These are phyloP conservation scores for Rosa hybrid DNA, from an alignment of 331 rosid species.

Conservation along the genomic window DNA sequence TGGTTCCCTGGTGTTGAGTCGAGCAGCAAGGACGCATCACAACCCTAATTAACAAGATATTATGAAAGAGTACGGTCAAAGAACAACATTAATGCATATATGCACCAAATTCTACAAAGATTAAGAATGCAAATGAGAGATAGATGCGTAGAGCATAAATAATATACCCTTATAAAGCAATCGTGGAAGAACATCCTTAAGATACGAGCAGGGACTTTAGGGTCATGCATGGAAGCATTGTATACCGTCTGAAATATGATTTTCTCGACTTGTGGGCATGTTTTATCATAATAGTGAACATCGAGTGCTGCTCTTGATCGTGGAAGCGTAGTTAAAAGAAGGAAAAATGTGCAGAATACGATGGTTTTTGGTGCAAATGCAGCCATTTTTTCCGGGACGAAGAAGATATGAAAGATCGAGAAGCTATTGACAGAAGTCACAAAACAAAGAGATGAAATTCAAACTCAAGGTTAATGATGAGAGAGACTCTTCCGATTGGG, in stretches of 20 bases:
- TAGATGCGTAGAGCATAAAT: constrained; percentile 5
- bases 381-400: constrained; percentile 35
- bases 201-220: constrained; percentile 78
- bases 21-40: constrained; percentile 75
- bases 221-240: constrained; percentile 59
- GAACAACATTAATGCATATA: background rate
- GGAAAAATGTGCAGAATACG: constrained; percentile 23
- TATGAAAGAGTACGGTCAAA: background rate
- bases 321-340: constrained; percentile 31
- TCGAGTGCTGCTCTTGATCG: constrained; percentile 47
- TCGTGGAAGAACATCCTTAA: constrained; percentile 90
- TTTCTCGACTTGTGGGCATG: constrained; percentile 65
- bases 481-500: background rate
- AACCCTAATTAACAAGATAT: constrained; percentile 50
- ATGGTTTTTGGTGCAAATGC: constrained; percentile 25
- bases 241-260: constrained; percentile 57
- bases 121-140: background rate
- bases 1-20: constrained; percentile 60
- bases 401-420: background rate
- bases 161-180: constrained; percentile 78
- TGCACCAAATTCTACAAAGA: background rate
- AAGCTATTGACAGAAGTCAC: background rate
- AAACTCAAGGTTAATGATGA: background rate
- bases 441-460: background rate
- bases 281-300: constrained; percentile 50